A percentile compares a stretch with the other conserved stretches of the same genome.
phyloP scores from a whole-genome alignment of 805 yeast genomes.

The Metschnikowia cerradonensis region DNA sequence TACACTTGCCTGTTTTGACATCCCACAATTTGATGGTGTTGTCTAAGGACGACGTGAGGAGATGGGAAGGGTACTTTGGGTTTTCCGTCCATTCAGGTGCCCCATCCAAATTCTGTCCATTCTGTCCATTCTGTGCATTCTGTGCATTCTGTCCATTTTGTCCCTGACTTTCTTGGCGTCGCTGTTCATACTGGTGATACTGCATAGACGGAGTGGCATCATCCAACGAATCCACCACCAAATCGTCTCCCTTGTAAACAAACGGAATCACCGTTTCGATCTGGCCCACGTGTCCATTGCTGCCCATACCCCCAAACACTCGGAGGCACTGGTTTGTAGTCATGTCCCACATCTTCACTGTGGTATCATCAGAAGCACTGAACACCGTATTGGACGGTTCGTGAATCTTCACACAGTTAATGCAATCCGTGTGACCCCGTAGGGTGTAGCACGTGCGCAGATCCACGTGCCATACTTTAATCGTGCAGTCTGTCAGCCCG shows the following conservation, averaged over 20 bases:
- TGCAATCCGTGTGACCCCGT: slow-evolving; percentile 92
- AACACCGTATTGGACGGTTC: slow-evolving; percentile 72
- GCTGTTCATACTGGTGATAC: slow-evolving; percentile 14
- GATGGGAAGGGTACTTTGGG: slow-evolving; percentile 66
- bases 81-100: slow-evolving; percentile 13
- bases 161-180: slow-evolving; percentile 5
- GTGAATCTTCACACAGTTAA: slow-evolving; percentile 84
- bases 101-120: not conserved
- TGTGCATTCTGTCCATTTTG: too few relatives aligned
- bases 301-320: slow-evolving; percentile 70
- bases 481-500: slow-evolving; percentile 89
- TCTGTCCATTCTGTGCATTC: too few relatives aligned
- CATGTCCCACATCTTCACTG: slow-evolving; percentile 93
- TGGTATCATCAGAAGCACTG: slow-evolving; percentile 87
- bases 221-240: slow-evolving; percentile 43
- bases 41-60: slow-evolving; percentile 83
- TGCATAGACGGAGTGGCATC: slow-evolving; percentile 27
- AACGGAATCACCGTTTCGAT: slow-evolving; percentile 90
- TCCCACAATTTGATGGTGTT: slow-evolving; percentile 94
- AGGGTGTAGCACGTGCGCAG: slow-evolving; percentile 87
- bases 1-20: slow-evolving; percentile 77
- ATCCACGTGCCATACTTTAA: slow-evolving; percentile 96
- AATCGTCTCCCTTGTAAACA: slow-evolving; percentile 54
- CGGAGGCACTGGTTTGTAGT: slow-evolving; percentile 72
- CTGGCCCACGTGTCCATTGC: slow-evolving; percentile 87